phyloP scores from a whole-genome alignment of 208 protist genomes.

The Trypanosoma avium region DNA sequence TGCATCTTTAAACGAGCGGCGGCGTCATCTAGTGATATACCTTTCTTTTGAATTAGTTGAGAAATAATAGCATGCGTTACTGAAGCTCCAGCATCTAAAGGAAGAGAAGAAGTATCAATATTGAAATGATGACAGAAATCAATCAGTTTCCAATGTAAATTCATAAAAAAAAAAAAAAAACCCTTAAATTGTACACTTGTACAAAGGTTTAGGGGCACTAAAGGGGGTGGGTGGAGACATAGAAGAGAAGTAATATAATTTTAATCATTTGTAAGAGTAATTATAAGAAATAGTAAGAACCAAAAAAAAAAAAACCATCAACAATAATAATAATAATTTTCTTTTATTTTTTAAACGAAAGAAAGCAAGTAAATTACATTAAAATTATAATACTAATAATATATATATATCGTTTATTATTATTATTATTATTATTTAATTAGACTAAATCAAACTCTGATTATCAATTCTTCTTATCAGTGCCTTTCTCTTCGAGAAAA shows the following conservation, averaged over 20 bases:
- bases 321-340: neutral
- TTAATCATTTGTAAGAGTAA: neutral
- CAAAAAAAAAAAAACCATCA: constrained; percentile 1
- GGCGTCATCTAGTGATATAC: constrained; percentile 2
- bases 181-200: neutral
- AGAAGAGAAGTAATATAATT: neutral
- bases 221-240: neutral
- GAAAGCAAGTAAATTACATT: too few species aligned
- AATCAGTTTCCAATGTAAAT: constrained; percentile 8
- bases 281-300: neutral
- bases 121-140: constrained; percentile 22
- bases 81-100: neutral
- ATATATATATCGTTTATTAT: neutral
- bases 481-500: constrained; percentile 8
- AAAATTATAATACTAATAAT: constrained; percentile 7
- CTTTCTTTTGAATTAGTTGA: neutral
- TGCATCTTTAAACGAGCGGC: constrained; percentile 5
- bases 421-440: neutral
- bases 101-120: neutral
- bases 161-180: constrained; percentile 3
- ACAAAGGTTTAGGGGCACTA: neutral
- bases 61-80: neutral
- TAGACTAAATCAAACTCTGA: neutral
- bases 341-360: neutral
- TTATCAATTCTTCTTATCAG: neutral